These are phyloP conservation scores for Guadua angustifolia DNA, from an alignment of 176 grass and related monocot species.

Conservation along the genomic window DNA sequence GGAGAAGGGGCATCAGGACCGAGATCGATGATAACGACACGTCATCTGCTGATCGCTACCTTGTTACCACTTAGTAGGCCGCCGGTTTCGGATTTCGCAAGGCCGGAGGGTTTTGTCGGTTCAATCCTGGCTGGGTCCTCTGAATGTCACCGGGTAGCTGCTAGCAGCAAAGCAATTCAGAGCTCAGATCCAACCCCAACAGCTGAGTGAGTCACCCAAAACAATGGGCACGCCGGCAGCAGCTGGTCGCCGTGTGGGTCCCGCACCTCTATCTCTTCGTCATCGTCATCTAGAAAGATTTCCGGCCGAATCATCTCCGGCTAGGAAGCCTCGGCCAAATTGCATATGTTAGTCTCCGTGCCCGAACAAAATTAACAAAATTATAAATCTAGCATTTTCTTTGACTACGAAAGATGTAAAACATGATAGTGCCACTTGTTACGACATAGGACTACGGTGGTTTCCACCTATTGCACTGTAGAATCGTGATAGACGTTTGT, in stretches of 20 bases:
- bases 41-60: background rate
- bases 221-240: too few relatives aligned
- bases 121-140: background rate
- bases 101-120: background rate
- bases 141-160: background rate
- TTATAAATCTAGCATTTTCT: too few relatives aligned
- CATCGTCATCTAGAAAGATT: background rate
- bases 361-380: too few relatives aligned
- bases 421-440: too few relatives aligned
- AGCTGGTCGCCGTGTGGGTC: background rate
- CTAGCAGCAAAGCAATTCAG: background rate
- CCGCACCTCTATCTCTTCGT: background rate
- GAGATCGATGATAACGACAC: background rate
- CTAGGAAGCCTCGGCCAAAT: background rate
- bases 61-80: background rate
- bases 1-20: background rate
- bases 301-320: background rate
- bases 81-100: background rate
- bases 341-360: too few relatives aligned
- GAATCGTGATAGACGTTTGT: too few relatives aligned
- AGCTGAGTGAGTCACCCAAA: background rate
- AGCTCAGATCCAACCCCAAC: background rate
- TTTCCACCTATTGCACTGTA: too few relatives aligned
- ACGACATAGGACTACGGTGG: too few relatives aligned
- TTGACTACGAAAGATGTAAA: too few relatives aligned